These are phyloP conservation scores for Rhizopogon rudus DNA, from an alignment of 768 basidiomycete species.

Conservation along the genomic window DNA sequence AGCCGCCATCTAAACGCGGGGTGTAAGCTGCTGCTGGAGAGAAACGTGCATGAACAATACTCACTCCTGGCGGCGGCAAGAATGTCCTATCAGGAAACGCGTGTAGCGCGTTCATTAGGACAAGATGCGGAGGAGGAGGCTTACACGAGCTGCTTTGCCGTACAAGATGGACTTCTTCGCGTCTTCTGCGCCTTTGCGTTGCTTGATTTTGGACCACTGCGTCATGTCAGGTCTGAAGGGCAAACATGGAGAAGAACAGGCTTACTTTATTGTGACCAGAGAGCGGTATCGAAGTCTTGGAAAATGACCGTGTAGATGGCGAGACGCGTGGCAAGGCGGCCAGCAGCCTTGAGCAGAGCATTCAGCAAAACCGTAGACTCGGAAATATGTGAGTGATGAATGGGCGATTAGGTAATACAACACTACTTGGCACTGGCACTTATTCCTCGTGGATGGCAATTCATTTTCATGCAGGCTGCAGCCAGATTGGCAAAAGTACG, in stretches of 20 bases:
- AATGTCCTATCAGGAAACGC: conserved; percentile 44
- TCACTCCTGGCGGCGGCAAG: conserved; percentile 54
- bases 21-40: neutral
- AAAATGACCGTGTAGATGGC: conserved; percentile 5
- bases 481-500: neutral
- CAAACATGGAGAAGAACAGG: neutral
- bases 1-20: conserved; percentile 44
- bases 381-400: no score
- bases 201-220: conserved; percentile 77
- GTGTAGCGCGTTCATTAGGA: conserved; percentile 2
- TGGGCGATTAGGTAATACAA: no score
- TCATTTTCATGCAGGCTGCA: no score
- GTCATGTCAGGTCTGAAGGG: conserved; percentile 1
- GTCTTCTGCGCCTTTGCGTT: conserved; percentile 63
- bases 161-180: conserved; percentile 54
- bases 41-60: conserved; percentile 8
- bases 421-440: no score
- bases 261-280: conserved; percentile 40
- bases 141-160: conserved; percentile 49
- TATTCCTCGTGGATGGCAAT: no score
- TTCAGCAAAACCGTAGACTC: neutral
- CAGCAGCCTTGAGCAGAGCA: neutral
- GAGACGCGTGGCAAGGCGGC: neutral
- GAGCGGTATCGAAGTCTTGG: conserved; percentile 15
- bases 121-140: conserved; percentile 12